Evolutionary conservation across 306 rosid genomes (phyloP).

Genomic region (Delonix regia): DNA sequence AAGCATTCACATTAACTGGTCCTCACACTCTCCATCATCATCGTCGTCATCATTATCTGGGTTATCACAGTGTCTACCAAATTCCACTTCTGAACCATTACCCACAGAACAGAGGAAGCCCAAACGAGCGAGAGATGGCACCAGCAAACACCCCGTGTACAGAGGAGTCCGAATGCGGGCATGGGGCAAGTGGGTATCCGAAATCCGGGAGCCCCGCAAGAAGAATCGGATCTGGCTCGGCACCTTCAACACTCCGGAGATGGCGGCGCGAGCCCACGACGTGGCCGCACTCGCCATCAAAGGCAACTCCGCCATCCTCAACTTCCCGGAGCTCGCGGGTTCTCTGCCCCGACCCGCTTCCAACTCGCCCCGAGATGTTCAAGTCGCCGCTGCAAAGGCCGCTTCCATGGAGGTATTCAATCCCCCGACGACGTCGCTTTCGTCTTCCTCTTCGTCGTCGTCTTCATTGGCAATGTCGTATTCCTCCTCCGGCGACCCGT

Average conservation of each 20-base stretch:
- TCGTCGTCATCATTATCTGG: not conserved
- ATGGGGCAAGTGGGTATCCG: constrained; percentile 99
- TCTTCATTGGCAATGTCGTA: constrained; percentile 1
- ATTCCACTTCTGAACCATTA: not conserved
- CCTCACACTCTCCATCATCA: constrained; percentile 26
- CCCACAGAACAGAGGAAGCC: constrained; percentile 33
- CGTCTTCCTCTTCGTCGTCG: constrained; percentile 28
- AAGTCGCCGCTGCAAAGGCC: constrained; percentile 86
- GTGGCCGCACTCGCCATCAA: constrained; percentile 83
- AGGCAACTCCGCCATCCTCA: constrained; percentile 86
- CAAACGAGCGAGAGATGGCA: constrained; percentile 49
- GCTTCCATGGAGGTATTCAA: constrained; percentile 64
- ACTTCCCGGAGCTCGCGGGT: constrained; percentile 80
- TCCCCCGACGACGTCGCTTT: not conserved
- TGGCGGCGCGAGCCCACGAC: constrained; percentile 99
- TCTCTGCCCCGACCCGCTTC: constrained; percentile 78
- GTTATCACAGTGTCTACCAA: not conserved
- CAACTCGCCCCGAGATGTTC: constrained; percentile 79
- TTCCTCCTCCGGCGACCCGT: constrained; percentile 26
- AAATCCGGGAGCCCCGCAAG: constrained; percentile 92
- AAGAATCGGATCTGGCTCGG: constrained; percentile 99
- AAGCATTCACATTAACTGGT: constrained; percentile 27
- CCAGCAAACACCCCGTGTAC: constrained; percentile 66
- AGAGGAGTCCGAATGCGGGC: constrained; percentile 95
- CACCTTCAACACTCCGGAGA: constrained; percentile 84